Conservation (phyloP, 345 rosid species). For the Syzygium aromaticum region DNA sequence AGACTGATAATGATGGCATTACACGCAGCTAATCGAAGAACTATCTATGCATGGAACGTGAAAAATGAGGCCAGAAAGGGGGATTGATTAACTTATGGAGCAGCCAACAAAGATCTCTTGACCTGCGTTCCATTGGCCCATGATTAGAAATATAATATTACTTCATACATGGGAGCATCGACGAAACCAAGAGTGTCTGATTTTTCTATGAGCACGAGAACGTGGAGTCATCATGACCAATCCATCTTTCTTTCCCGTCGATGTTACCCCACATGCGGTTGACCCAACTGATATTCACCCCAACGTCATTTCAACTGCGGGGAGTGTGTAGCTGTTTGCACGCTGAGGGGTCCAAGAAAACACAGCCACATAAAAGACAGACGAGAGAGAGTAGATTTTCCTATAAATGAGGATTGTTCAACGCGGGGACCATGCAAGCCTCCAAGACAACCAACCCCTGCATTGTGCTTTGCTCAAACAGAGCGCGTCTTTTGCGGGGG, state of each 20-base stretch:
- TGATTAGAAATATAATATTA: not conserved
- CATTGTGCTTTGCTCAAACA: not conserved
- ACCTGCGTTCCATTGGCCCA: not conserved
- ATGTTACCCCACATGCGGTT: not conserved
- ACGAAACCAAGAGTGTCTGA: not conserved
- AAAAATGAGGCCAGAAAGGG: no score
- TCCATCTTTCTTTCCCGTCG: not conserved
- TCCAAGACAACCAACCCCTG: not conserved
- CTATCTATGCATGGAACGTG: no score
- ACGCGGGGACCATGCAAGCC: not conserved
- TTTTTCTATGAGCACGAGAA: not conserved
- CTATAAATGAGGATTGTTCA: not conserved
- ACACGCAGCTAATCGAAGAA: not conserved
- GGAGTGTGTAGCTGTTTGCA: fast-evolving
- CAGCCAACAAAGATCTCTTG: no score
- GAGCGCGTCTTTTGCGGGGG: not conserved
- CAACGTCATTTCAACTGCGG: not conserved
- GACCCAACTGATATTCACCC: not conserved
- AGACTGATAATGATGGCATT: not conserved
- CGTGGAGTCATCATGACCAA: not conserved
- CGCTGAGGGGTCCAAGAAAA: no score
- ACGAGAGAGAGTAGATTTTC: not conserved
- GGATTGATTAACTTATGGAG: no score
- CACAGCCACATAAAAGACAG: no score
- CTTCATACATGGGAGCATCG: not conserved